Evolutionary conservation across 495 filamentous ascomycete genomes (phyloP).

Genomic region (Hypoxylon cercidicola): DNA sequence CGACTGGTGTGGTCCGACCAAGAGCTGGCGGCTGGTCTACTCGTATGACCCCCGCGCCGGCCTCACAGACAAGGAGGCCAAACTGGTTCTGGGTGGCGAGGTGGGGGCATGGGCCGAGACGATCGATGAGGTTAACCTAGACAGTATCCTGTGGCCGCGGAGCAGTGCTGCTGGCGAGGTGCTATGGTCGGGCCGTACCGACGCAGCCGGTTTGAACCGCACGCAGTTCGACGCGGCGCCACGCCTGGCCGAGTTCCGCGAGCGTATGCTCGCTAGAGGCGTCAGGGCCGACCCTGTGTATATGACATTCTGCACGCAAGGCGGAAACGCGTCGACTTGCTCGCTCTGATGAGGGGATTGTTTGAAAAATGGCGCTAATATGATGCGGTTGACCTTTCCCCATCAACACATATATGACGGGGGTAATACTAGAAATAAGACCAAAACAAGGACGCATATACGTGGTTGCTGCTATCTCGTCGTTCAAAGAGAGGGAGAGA

Average conservation of each 20-base stretch:
- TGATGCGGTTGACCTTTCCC: no score
- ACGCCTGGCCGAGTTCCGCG: constrained; percentile 74
- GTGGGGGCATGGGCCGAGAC: constrained; percentile 82
- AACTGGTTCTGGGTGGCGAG: constrained; percentile 80
- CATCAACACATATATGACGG: no score
- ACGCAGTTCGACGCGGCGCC: constrained; percentile 72
- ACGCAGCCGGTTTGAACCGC: constrained; percentile 69
- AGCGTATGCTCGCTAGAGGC: constrained; percentile 73
- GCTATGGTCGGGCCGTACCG: constrained; percentile 75
- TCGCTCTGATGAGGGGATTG: constrained; percentile 20
- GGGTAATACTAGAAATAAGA: no score
- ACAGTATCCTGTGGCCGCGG: constrained; percentile 80
- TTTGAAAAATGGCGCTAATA: background rate
- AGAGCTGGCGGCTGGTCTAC: constrained; percentile 84
- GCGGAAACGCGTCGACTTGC: constrained; percentile 50
- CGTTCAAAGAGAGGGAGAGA: no score
- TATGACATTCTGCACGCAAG: constrained; percentile 65
- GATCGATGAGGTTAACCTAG: constrained; percentile 74
- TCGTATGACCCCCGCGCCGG: constrained; percentile 74
- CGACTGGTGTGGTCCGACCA: constrained; percentile 79
- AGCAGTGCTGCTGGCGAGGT: constrained; percentile 76
- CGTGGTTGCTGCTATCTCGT: no score
- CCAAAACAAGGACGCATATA: no score
- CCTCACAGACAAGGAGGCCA: constrained; percentile 63
- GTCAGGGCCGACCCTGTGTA: constrained; percentile 67